Evolutionary conservation across 106 monocot genomes (phyloP).

Genomic region (Dioscorea zingiberensis): DNA sequence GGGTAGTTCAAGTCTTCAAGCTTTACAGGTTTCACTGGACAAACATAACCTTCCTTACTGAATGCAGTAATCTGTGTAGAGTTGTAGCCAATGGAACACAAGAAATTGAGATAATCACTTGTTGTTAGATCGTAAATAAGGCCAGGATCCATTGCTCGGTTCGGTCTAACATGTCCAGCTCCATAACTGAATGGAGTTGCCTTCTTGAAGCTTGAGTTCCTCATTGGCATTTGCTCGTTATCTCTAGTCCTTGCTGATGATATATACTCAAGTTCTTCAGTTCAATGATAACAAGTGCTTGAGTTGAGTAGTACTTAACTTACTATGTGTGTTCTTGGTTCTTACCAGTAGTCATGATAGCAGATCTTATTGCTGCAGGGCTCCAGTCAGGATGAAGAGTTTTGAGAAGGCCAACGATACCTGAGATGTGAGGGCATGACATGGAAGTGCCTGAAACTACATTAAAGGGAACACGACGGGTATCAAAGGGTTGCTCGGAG

Average conservation of each 20-base stretch:
- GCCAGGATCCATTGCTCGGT: conserved; percentile 56
- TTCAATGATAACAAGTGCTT: no score
- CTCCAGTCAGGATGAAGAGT: conserved; percentile 49
- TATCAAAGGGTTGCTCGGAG: conserved; percentile 12
- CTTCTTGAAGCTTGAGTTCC: conserved; percentile 14
- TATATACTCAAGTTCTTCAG: no score
- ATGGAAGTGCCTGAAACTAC: conserved; percentile 46
- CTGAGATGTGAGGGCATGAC: conserved; percentile 54
- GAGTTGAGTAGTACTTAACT: no score
- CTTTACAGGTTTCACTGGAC: conserved; percentile 19
- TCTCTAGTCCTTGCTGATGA: conserved; percentile 39
- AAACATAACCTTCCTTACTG: conserved; percentile 6
- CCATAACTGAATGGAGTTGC: conserved; percentile 62
- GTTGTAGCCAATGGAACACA: conserved; percentile 53
- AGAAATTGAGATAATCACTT: conserved; percentile 46
- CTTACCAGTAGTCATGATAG: conserved; percentile 48
- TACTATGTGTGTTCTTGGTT: no score
- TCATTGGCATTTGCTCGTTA: conserved; percentile 30
- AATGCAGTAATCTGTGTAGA: conserved; percentile 29
- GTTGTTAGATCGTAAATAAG: conserved; percentile 48
- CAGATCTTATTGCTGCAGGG: conserved; percentile 43
- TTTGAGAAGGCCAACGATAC: conserved; percentile 49
- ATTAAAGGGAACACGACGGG: conserved; percentile 25
- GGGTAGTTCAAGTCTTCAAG: conserved; percentile 52
- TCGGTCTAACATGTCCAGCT: conserved; percentile 50